Evolutionary conservation across 208 protist species (phyloP), one percentile per base, ranked within the genome.

Genomic region (Crithidia fasciculata): DNA sequence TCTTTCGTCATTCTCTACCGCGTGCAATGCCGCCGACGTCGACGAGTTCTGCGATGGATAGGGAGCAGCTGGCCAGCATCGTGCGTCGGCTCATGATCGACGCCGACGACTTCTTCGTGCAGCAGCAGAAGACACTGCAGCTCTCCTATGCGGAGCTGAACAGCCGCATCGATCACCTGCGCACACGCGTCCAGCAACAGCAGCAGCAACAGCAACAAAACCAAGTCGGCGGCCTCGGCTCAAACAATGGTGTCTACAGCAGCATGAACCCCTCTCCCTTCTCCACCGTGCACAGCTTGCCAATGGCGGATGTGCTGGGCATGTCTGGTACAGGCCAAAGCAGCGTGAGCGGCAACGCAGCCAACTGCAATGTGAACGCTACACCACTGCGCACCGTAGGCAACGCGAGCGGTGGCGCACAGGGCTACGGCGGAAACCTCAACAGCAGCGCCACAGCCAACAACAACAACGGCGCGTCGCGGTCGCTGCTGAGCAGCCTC

Each of bases 81-180:
- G 54, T 94, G 12, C 75, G 73, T 18, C 54, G 76, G 39, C 72
- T 92, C 4, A 74, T 81, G 41, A 80, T 75, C 2, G 82, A 91
- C 39, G 60, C 82, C 3, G 83, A 92, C 52, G 86, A 91, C 2
- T 87, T 82, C 50, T 91, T 92, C 64, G 55, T 57, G 2, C 74
- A 85, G 41, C 89, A 94, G 63, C 81, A 94, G 69, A 71, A 82
- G 18, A 71, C 80, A 18, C 73, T 94, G 5, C 75, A 84, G 57
- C 41, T 82, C 4, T 72, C 86, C 10, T 90, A 92, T 66, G 72
- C 71, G 8, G 81, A 84, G 36, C 55, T 94, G 3, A 83, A 78
- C 56, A 77, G 69, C 40, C 82, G 78, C 39, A 66, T 94, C 16
- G 86, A 90, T 15, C 79, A 86, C 47, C 74, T 94, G 50, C 80